Conservation (phyloP, 108 stramenopile genomes). For the Heterococcus sp. region DNA sequence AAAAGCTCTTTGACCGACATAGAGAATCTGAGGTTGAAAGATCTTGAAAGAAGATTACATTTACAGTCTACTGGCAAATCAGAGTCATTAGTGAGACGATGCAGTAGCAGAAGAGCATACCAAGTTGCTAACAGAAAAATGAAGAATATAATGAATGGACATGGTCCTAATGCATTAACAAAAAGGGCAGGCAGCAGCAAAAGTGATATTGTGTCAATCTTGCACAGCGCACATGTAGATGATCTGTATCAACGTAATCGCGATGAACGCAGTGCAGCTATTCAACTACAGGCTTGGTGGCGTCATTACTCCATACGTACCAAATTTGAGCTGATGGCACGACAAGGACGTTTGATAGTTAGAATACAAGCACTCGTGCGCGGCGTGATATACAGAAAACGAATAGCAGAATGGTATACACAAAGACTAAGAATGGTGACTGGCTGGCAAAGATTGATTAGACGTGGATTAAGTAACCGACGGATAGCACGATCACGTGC, state of each 20-base stretch:
- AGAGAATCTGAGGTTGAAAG: slow-evolving; percentile 22
- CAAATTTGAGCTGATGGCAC: background rate
- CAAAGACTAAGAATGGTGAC: slow-evolving; percentile 21
- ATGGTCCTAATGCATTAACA: background rate
- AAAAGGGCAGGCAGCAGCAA: no score
- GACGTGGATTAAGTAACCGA: no score
- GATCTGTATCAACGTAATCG: slow-evolving; percentile 26
- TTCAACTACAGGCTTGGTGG: slow-evolving; percentile 13
- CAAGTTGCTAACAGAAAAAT: slow-evolving; percentile 32
- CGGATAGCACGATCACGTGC: no score
- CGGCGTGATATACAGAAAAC: slow-evolving; percentile 26
- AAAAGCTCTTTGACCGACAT: slow-evolving; percentile 10
- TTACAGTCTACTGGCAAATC: background rate
- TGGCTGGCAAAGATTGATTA: no score
- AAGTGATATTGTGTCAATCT: no score
- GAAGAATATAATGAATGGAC: slow-evolving; percentile 9
- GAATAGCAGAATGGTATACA: slow-evolving; percentile 23
- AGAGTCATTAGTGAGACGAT: background rate
- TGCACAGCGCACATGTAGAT: slow-evolving; percentile 15
- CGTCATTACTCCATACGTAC: slow-evolving; percentile 28
- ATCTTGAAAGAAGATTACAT: slow-evolving; percentile 6
- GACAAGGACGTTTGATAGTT: slow-evolving; percentile 27
- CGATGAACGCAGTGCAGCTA: slow-evolving; percentile 10
- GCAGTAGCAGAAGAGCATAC: slow-evolving; percentile 13
- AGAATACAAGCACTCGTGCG: slow-evolving; percentile 33